A percentile compares a stretch with the other conserved stretches of the same genome.
phyloP scores from a whole-genome alignment of 2,329 filamentous ascomycete genomes.

The Leptographium lundbergii region DNA sequence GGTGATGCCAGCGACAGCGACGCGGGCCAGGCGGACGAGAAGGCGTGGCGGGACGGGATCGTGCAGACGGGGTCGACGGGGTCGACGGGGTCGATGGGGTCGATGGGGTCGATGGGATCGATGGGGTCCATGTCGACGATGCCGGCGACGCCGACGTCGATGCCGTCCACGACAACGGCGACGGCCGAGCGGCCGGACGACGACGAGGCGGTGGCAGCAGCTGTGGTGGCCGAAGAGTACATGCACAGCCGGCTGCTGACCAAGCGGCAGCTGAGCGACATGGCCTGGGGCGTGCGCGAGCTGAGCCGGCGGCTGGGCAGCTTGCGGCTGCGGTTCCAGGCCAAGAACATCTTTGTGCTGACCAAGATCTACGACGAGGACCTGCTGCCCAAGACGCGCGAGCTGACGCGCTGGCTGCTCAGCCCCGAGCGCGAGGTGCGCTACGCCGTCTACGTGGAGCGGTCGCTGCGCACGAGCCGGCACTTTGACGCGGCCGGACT shows the following conservation, averaged over 20 bases:
- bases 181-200: not conserved
- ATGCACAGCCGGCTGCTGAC: constrained; percentile 65
- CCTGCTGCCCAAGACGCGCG: constrained; percentile 63
- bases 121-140: constrained; percentile 20
- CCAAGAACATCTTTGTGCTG: constrained; percentile 73
- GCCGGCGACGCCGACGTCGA: constrained; percentile 31
- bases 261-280: constrained; percentile 89
- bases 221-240: constrained; percentile 11
- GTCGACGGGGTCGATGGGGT: constrained; percentile 26
- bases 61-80: constrained; percentile 22
- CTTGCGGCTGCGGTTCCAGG: constrained; percentile 69
- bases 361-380: constrained; percentile 85
- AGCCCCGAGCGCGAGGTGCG: constrained; percentile 50
- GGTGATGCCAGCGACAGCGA: constrained; percentile 27
- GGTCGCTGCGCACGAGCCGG: constrained; percentile 56
- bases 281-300: constrained; percentile 92
- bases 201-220: not conserved
- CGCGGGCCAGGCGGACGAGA: constrained; percentile 44
- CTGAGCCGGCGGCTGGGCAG: constrained; percentile 75
- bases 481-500: constrained; percentile 64
- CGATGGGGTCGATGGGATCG: constrained; percentile 31
- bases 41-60: constrained; percentile 39
- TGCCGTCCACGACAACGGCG: constrained; percentile 38
- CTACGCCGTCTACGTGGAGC: constrained; percentile 76
- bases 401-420: constrained; percentile 71